Base-by-base conservation (phyloP, 2,329 filamentous ascomycete genomes). In the Magnaporthales sp. region DNA sequence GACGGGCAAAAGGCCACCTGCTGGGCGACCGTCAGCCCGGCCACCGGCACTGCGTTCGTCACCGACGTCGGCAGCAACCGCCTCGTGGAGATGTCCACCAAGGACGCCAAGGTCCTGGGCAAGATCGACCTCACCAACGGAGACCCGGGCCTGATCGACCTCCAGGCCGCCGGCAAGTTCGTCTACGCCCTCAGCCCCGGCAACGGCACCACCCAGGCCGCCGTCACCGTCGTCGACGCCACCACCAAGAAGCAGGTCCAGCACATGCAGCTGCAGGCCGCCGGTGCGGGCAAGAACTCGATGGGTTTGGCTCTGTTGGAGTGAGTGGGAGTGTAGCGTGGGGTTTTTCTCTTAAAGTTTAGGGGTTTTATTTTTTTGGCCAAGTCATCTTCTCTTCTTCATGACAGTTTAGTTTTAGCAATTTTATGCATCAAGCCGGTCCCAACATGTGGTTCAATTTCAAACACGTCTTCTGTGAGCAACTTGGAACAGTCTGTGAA, bases 111-210 rank as follows among this genome's bases (percentile, higher is more conserved):
- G 10, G 76, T 89, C 10, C 62, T 84, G 2, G 72, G 71, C 0
- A 70, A 71, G 7, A 70, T 84, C 0, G 80, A 85, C 64, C 73
- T 83, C 2, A 75, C 73, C 8, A 81, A 80, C 26, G 80, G 79
- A 1, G 83, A 85, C 69, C 76, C 78, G 0, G 87, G 86, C 0
- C 75, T 89, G 63, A 83, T 84, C 66, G 87, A 89, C 71, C 71
- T 89, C 11, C 73, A 71, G 9, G 80, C 81, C 0, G 78, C 78
- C 0, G 86, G 87, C 0, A 75, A 76, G 30, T 86, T 86, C 68
- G 67, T 89, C 0, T 89, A 89, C 71, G 85, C 83, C 0, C 73
- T 90, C 4, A 78, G 79, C 2, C 83, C 84, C 0, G 84, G 84
- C 0, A 84, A 85, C 67, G 83, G 80, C 0, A 79, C 74, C 0